Evolutionary conservation across 306 rosid species (phyloP).

Genomic region (Trifolium subterraneum): DNA sequence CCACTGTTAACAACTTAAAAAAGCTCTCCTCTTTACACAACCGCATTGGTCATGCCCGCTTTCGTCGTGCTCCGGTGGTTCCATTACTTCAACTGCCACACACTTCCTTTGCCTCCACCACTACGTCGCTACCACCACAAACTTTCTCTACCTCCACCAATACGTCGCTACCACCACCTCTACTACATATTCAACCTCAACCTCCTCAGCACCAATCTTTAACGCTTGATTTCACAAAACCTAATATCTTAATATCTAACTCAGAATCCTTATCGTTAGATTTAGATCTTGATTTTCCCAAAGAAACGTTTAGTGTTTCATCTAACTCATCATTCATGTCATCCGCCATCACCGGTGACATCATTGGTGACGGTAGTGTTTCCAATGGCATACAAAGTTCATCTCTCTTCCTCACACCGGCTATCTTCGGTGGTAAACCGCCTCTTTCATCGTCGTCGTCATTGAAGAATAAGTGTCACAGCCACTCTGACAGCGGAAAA

Average conservation of each 20-base stretch:
- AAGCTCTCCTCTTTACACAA: constrained; percentile 63
- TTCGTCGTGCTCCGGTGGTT: constrained; percentile 72
- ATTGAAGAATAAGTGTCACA: constrained; percentile 70
- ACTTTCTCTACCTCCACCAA: background rate
- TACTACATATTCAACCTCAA: background rate
- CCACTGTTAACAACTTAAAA: constrained; percentile 74
- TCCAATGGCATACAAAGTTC: constrained; percentile 71
- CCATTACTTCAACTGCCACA: background rate
- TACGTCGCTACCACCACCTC: background rate
- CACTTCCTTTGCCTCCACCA: background rate
- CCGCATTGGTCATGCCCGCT: constrained; percentile 91
- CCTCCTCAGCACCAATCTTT: background rate
- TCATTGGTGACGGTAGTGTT: too few relatives aligned
- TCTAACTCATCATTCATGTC: constrained; percentile 69
- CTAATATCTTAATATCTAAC: constrained; percentile 51
- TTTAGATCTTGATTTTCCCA: constrained; percentile 59
- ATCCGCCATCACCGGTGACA: constrained; percentile 85
- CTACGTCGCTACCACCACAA: background rate
- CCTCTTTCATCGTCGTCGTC: constrained; percentile 59
- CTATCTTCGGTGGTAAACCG: constrained; percentile 61
- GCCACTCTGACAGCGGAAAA: constrained; percentile 55
- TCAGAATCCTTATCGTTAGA: constrained; percentile 39
- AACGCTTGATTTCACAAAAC: constrained; percentile 70
- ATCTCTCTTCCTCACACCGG: constrained; percentile 48
- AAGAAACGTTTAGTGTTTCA: constrained; percentile 75